Evolutionary conservation across 306 rosid species (phyloP).

Genomic region (Cajanus cajan): DNA sequence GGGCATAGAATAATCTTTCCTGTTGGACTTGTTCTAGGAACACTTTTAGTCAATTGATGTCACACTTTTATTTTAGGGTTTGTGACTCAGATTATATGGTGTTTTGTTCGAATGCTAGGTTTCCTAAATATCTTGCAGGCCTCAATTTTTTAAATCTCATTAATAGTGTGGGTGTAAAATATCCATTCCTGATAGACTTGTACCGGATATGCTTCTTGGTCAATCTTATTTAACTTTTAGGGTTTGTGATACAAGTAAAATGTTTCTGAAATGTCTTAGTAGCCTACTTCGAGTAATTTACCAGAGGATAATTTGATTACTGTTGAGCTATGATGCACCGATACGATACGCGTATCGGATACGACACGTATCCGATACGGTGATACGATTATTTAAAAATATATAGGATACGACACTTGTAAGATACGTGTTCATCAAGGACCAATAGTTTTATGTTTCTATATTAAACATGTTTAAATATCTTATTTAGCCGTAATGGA

Average conservation of each 20-base stretch:
- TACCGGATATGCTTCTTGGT: not conserved
- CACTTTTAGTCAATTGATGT: not conserved
- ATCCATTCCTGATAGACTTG: not conserved
- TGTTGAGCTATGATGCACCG: no score
- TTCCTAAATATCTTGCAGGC: not conserved
- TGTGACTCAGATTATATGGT: not conserved
- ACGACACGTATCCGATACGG: no score
- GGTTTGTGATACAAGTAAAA: not conserved
- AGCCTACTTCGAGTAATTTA: not conserved
- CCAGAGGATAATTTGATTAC: not conserved
- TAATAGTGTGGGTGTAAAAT: not conserved
- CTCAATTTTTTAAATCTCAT: not conserved
- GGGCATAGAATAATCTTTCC: not conserved
- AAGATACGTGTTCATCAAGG: no score
- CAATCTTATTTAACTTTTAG: not conserved
- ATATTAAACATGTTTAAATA: no score
- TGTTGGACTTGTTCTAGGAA: not conserved
- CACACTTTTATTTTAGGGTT: constrained; percentile 11
- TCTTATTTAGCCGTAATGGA: no score
- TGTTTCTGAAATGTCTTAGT: not conserved
- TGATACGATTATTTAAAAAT: no score
- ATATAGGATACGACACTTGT: no score
- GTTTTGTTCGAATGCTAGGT: constrained; percentile 17
- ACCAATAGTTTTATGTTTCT: no score
- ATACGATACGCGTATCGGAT: no score